Evolutionary conservation across 108 stramenopile species (phyloP).

Genomic region (Cyclotella sp.): DNA sequence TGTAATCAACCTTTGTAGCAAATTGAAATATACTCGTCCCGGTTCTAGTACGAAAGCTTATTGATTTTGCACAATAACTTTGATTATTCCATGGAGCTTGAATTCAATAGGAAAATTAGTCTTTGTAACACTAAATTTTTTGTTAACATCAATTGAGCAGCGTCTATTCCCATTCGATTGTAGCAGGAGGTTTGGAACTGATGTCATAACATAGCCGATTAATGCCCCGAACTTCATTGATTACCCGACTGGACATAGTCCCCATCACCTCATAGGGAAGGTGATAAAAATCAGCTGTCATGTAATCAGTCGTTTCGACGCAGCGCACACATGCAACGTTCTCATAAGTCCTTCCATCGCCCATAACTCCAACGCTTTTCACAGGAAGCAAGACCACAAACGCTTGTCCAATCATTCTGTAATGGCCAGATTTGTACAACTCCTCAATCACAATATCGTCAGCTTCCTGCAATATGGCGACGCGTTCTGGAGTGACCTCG

Average conservation of each 20-base stretch:
- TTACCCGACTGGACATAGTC: slow-evolving; percentile 94
- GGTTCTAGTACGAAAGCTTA: too few relatives aligned
- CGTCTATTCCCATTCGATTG: slow-evolving; percentile 98
- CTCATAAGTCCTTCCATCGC: slow-evolving; percentile 96
- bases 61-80: too few relatives aligned
- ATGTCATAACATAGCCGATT: slow-evolving; percentile 98
- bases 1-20: slow-evolving; percentile 8
- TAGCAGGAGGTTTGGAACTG: slow-evolving; percentile 99
- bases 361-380: slow-evolving; percentile 98
- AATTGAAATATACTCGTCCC: neutral
- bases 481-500: slow-evolving; percentile 88
- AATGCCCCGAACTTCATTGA: slow-evolving; percentile 98
- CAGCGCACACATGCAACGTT: slow-evolving; percentile 92
- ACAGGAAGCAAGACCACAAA: slow-evolving; percentile 96
- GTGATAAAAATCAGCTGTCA: slow-evolving; percentile 99
- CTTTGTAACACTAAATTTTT: too few relatives aligned
- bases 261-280: slow-evolving; percentile 96
- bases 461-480: slow-evolving; percentile 93
- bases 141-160: too few relatives aligned
- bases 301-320: slow-evolving; percentile 98
- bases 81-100: too few relatives aligned
- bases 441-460: slow-evolving; percentile 97
- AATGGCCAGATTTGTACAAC: slow-evolving; percentile 87
- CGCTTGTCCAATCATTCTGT: slow-evolving; percentile 97
- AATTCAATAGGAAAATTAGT: too few relatives aligned